Conservation (phyloP, 306 rosid genomes). For the Amphicarpaea edgeworthii region DNA sequence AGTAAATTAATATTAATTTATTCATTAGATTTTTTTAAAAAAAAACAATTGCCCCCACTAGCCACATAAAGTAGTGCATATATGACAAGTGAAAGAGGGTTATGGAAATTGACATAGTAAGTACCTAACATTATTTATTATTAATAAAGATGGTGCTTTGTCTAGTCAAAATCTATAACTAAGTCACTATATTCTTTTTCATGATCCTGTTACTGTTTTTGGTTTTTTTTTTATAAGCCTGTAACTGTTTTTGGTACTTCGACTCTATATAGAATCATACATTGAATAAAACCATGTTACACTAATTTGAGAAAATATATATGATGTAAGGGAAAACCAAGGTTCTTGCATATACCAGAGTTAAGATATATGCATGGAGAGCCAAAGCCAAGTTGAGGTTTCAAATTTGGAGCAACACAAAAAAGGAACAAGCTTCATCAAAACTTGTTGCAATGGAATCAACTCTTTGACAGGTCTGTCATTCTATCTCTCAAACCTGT, state of each 20-base stretch:
- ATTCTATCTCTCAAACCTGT: background rate
- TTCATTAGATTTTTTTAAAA: background rate
- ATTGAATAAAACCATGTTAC: background rate
- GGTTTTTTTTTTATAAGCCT: background rate
- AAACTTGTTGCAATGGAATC: constrained; percentile 79
- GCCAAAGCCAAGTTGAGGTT: constrained; percentile 50
- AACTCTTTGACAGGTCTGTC: constrained; percentile 68
- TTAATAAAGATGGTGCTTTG: background rate
- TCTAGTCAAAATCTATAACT: background rate
- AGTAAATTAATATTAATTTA: background rate
- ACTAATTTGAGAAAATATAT: constrained; percentile 2
- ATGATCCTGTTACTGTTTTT: background rate
- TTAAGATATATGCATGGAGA: constrained; percentile 61
- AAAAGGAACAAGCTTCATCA: constrained; percentile 63
- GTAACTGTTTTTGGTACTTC: background rate
- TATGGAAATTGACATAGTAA: too few relatives aligned
- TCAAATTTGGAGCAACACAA: constrained; percentile 39
- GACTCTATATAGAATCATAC: background rate
- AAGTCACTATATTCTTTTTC: background rate
- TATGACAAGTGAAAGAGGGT: too few relatives aligned
- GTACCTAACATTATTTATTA: background rate
- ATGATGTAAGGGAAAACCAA: constrained; percentile 44
- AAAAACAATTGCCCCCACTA: background rate
- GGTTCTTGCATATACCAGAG: background rate
- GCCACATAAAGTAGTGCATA: background rate